Conservation (phyloP, 495 filamentous ascomycete species). For the Xylaria venustula region DNA sequence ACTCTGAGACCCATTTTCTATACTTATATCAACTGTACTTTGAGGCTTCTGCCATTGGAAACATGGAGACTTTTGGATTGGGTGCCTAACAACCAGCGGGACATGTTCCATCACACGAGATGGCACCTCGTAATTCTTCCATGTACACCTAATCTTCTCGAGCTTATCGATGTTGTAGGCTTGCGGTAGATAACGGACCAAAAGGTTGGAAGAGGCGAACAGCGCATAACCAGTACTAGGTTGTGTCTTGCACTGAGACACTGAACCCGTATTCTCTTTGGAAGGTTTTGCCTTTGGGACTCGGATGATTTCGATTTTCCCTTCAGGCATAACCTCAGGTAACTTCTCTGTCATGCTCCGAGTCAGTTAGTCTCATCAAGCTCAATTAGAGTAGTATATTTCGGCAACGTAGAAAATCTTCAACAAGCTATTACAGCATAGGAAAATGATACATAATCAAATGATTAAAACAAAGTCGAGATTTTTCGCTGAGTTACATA, state of each 20-base stretch:
- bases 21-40: conserved; percentile 42
- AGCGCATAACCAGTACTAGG: not conserved
- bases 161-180: conserved; percentile 4
- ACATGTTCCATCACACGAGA: conserved; percentile 23
- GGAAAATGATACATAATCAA: too few relatives aligned
- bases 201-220: conserved; percentile 6
- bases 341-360: too few relatives aligned
- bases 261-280: too few relatives aligned
- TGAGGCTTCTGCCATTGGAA: conserved; percentile 56
- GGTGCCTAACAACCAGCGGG: conserved; percentile 51
- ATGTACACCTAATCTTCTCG: conserved; percentile 6
- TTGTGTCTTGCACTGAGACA: not conserved
- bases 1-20: conserved; percentile 39
- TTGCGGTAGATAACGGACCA: conserved; percentile 2
- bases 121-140: not conserved
- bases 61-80: conserved; percentile 41
- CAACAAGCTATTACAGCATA: too few relatives aligned
- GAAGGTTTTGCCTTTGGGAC: too few relatives aligned
- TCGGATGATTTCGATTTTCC: too few relatives aligned
- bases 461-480: not conserved
- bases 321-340: too few relatives aligned
- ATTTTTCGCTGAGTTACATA: not conserved
- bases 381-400: too few relatives aligned
- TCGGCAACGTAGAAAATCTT: too few relatives aligned
- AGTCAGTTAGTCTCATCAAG: too few relatives aligned